Evolutionary conservation across 306 rosid genomes (phyloP).

Genomic region (Corylus heterophylla): DNA sequence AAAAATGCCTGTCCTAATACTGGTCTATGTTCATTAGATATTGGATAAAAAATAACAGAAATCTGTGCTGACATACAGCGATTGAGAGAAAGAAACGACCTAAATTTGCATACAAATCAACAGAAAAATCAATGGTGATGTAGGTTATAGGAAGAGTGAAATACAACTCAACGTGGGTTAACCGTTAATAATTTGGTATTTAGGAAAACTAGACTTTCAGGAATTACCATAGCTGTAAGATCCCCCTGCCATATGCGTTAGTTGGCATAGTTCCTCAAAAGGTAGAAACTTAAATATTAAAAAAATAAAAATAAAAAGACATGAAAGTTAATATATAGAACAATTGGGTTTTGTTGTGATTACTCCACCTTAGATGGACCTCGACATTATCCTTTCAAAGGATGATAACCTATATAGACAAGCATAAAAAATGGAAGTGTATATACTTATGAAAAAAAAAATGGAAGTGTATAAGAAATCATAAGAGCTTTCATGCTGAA

Average conservation of each 20-base stretch:
- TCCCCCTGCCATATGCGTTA: background rate
- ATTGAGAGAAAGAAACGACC: background rate
- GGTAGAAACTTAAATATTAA: background rate
- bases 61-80: background rate
- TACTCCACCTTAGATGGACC: background rate
- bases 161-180: background rate
- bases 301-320: background rate
- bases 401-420: background rate
- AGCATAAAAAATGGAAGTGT: background rate
- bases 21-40: background rate
- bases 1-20: background rate
- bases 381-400: background rate
- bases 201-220: background rate
- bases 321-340: background rate
- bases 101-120: background rate
- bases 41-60: background rate
- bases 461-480: background rate
- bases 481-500: background rate
- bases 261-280: background rate
- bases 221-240: slow-evolving; percentile 1
- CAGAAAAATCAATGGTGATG: background rate
- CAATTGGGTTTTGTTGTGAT: background rate
- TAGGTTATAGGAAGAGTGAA: background rate
- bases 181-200: background rate
- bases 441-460: background rate